These are phyloP conservation scores for Ogataea nitratoaversa DNA, from an alignment of 805 yeast genomes.

Conservation along the genomic window DNA sequence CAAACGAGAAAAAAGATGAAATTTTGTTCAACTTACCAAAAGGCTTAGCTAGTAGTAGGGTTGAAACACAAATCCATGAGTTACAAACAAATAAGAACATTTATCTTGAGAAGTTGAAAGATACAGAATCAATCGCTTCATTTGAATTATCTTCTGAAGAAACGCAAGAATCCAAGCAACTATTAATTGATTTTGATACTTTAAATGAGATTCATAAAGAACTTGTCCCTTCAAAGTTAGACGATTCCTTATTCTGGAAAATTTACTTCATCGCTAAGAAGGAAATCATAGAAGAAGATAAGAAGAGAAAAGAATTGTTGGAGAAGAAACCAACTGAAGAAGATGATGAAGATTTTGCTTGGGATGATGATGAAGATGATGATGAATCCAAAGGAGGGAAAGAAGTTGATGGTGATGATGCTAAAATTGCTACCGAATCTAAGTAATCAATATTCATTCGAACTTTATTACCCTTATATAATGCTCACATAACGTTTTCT, in stretches of 20 bases:
- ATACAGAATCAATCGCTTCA: conserved; percentile 31
- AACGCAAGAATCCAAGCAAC: conserved; percentile 38
- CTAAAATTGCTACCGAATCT: neutral
- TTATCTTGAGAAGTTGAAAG: conserved; percentile 34
- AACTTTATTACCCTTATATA: too few species aligned
- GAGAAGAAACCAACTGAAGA: conserved; percentile 34
- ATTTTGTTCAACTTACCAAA: conserved; percentile 43
- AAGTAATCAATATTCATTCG: too few species aligned
- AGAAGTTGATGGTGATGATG: conserved; percentile 3
- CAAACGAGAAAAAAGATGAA: conserved; percentile 33
- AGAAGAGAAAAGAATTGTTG: conserved; percentile 59
- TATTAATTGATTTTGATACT: conserved; percentile 46
- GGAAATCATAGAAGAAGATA: conserved; percentile 57
- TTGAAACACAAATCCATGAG: conserved; percentile 59
- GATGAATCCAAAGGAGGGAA: conserved; percentile 28
- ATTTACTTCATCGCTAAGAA: conserved; percentile 55
- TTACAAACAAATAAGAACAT: conserved; percentile 47
- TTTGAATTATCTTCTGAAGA: conserved; percentile 44
- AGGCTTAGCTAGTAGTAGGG: conserved; percentile 44
- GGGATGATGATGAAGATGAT: conserved; percentile 49
- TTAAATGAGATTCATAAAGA: conserved; percentile 52
- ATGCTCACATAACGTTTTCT: too few species aligned
- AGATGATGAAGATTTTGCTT: conserved; percentile 46
- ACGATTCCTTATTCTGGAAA: conserved; percentile 69
- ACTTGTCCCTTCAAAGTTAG: conserved; percentile 58